Conservation (phyloP, 176 grass and related monocot genomes). For the Leersia perrieri region DNA sequence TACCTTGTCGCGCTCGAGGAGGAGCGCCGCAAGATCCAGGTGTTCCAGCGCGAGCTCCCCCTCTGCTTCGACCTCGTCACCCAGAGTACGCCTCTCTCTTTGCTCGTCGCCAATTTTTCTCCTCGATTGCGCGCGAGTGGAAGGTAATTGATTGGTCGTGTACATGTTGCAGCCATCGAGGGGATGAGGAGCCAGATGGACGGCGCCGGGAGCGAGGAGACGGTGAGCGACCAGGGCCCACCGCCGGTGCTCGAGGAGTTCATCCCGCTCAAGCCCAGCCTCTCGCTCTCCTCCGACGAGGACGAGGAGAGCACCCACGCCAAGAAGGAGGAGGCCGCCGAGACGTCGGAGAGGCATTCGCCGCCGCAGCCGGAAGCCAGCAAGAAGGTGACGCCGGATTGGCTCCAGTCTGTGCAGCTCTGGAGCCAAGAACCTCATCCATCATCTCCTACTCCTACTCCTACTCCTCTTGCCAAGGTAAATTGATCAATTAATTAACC, state of each 20-base stretch:
- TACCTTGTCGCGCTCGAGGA: conserved; percentile 82
- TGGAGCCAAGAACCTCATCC: conserved; percentile 49
- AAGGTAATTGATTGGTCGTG: background rate
- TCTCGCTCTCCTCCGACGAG: conserved; percentile 43
- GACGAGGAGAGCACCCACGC: conserved; percentile 44
- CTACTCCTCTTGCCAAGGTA: conserved; percentile 17
- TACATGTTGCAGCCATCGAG: conserved; percentile 70
- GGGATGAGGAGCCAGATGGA: conserved; percentile 56
- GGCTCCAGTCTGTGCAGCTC: conserved; percentile 82
- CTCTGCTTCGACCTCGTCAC: conserved; percentile 85
- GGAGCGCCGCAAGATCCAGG: conserved; percentile 80
- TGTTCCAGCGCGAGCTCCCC: conserved; percentile 84
- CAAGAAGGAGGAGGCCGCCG: background rate
- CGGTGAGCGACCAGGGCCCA: conserved; percentile 46
- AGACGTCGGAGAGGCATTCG: background rate
- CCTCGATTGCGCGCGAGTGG: background rate
- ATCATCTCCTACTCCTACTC: background rate
- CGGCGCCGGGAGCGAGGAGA: conserved; percentile 45
- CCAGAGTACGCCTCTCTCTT: conserved; percentile 38
- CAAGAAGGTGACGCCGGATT: conserved; percentile 50
- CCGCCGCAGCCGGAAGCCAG: background rate
- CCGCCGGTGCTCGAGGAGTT: conserved; percentile 93
- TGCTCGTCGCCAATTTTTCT: background rate
- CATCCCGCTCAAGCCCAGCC: conserved; percentile 83
- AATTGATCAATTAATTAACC: background rate